These are phyloP conservation scores for Amphirosellinia nigrospora DNA, from an alignment of 495 filamentous ascomycete genomes.

Conservation along the genomic window DNA sequence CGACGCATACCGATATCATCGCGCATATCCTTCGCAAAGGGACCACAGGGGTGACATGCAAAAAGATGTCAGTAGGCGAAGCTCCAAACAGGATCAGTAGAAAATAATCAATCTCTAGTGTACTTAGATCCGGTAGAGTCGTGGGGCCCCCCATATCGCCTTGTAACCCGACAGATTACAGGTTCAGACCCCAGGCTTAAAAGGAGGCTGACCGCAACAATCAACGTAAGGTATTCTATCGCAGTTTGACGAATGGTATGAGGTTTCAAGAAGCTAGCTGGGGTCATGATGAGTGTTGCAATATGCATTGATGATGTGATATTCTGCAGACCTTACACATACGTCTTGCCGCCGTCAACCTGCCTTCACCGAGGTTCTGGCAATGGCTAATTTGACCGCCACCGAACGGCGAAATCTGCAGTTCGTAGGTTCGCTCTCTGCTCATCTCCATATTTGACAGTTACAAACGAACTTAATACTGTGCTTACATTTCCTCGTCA, in stretches of 20 bases:
- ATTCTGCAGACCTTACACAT: constrained; percentile 14
- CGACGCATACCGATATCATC: constrained; percentile 19
- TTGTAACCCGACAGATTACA: neutral
- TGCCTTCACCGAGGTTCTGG: neutral
- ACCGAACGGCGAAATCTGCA: neutral
- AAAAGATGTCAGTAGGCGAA: constrained; percentile 8
- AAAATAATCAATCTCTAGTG: neutral
- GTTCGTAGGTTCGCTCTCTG: neutral
- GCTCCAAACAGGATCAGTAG: constrained; percentile 20
- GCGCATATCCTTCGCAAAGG: constrained; percentile 16
- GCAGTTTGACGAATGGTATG: constrained; percentile 13
- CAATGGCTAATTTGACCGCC: neutral
- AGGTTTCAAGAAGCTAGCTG: constrained; percentile 11
- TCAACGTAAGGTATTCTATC: constrained; percentile 5
- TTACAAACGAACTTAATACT: neutral
- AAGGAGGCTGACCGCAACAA: constrained; percentile 25
- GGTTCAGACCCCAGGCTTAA: constrained; percentile 15
- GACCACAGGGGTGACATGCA: constrained; percentile 13
- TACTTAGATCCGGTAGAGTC: constrained; percentile 2
- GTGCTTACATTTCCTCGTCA: neutral
- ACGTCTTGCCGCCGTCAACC: constrained; percentile 6
- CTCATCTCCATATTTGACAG: neutral
- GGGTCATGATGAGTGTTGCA: constrained; percentile 20
- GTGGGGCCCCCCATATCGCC: constrained; percentile 11
- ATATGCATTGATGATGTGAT: constrained; percentile 26